Percentiles rank a stretch among this genome's conserved stretches.
phyloP scores from a whole-genome alignment of 2,329 filamentous ascomycete genomes.

The Orbilia brochopaga region DNA sequence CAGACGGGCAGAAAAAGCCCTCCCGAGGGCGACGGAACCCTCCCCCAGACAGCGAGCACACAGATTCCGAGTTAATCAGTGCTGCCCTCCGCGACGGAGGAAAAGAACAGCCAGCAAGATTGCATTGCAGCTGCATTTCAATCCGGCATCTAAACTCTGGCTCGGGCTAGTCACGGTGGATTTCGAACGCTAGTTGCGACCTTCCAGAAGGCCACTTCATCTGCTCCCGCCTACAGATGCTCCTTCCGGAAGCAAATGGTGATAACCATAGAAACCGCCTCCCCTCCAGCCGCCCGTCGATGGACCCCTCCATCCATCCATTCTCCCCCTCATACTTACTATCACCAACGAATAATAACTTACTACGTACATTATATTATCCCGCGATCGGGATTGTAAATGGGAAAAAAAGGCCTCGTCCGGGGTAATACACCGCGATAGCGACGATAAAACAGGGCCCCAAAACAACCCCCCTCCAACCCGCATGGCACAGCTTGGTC shows the following conservation, averaged over 20 bases:
- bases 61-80: too few relatives aligned
- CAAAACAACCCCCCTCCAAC: not conserved
- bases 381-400: not conserved
- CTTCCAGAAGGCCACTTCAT: slow-evolving; percentile 4
- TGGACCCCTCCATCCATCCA: not conserved
- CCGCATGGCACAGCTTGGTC: too few relatives aligned
- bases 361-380: not conserved
- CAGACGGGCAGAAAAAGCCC: not conserved
- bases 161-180: not conserved
- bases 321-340: too few relatives aligned
- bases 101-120: not conserved
- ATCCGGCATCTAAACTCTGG: not conserved
- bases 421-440: not conserved
- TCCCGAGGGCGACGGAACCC: not conserved
- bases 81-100: slow-evolving; percentile 3
- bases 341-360: too few relatives aligned
- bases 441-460: not conserved
- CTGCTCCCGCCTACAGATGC: slow-evolving; percentile 18
- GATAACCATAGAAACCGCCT: slow-evolving; percentile 50
- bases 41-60: not conserved
- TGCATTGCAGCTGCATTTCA: not conserved
- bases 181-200: not conserved
- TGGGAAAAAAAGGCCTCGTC: not conserved
- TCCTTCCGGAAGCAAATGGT: slow-evolving; percentile 33
- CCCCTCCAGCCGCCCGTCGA: slow-evolving; percentile 26